phyloP scores from a whole-genome alignment of 2,329 filamentous ascomycete species.

The Colletotrichum cordylinicola region DNA sequence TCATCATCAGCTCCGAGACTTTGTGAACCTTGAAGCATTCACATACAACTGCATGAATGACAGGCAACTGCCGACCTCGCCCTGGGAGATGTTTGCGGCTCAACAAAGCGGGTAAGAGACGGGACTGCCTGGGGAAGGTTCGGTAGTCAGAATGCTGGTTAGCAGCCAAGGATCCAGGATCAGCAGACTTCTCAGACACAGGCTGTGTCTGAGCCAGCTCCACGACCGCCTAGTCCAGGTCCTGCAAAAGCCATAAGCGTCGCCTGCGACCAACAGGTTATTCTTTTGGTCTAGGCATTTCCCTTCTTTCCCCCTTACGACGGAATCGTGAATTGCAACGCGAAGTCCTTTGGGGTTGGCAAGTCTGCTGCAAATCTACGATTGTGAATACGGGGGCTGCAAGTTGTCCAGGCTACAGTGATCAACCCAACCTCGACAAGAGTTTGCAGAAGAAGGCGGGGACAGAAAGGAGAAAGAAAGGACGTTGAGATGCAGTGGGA shows the following conservation, averaged over 20 bases:
- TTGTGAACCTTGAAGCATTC: not conserved
- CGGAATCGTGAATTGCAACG: not conserved
- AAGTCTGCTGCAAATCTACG: not conserved
- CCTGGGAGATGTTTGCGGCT: not conserved
- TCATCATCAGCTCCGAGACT: not conserved
- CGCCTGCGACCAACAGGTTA: not conserved
- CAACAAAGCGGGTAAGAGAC: not conserved
- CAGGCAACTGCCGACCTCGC: not conserved
- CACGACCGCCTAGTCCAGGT: not conserved
- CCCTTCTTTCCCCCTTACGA: not conserved
- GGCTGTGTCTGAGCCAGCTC: slow-evolving; percentile 1
- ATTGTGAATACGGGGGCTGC: not conserved
- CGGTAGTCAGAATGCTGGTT: not conserved
- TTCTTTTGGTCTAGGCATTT: not conserved
- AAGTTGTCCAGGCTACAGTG: not conserved
- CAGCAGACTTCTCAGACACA: not conserved
- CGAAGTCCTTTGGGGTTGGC: not conserved
- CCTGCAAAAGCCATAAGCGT: not conserved
- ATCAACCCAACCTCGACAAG: not conserved
- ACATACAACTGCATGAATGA: not conserved
- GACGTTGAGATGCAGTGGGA: not conserved
- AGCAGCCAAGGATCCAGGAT: slow-evolving; percentile 5
- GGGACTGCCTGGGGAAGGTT: not conserved
- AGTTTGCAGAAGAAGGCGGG: not conserved
- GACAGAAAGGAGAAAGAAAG: not conserved